A percentile compares a stretch with the other conserved stretches of the same genome.
phyloP scores from a whole-genome alignment of 345 rosid species.

The Eucalyptus victrix region DNA sequence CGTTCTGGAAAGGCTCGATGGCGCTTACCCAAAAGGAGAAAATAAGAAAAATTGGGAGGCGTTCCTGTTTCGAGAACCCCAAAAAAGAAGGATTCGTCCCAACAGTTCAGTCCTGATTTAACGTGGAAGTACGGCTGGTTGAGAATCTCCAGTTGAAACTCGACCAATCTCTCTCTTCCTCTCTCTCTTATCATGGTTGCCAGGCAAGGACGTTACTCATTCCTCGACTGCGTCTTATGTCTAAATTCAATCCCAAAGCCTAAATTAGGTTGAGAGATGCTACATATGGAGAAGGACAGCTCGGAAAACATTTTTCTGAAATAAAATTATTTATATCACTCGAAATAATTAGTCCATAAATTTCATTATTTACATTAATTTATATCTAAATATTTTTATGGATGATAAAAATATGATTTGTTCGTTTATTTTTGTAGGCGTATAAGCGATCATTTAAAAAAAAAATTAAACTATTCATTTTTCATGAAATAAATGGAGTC shows the following conservation, averaged over 20 bases:
- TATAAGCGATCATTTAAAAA: no score
- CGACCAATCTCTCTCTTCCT: neutral
- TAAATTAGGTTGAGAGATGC: neutral
- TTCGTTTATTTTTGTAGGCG: neutral
- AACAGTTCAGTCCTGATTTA: neutral
- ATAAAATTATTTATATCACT: no score
- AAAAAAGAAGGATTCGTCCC: neutral
- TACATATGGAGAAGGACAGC: neutral
- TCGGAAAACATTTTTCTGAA: no score
- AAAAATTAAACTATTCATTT: no score
- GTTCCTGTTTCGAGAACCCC: neutral
- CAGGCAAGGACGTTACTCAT: neutral
- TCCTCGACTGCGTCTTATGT: neutral
- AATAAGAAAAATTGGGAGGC: neutral
- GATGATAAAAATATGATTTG: no score
- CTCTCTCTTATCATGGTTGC: neutral
- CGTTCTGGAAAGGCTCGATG: neutral
- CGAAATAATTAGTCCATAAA: no score
- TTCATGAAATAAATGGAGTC: accelerated
- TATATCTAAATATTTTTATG: no score
- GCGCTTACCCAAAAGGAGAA: neutral
- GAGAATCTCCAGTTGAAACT: neutral
- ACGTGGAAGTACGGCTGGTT: neutral
- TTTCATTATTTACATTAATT: no score
- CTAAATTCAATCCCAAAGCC: neutral